A percentile compares a stretch with the other conserved stretches of the same genome.
Conservation (phyloP, 192 early-diverging fungal genomes). For the Linnemannia zychae region DNA sequence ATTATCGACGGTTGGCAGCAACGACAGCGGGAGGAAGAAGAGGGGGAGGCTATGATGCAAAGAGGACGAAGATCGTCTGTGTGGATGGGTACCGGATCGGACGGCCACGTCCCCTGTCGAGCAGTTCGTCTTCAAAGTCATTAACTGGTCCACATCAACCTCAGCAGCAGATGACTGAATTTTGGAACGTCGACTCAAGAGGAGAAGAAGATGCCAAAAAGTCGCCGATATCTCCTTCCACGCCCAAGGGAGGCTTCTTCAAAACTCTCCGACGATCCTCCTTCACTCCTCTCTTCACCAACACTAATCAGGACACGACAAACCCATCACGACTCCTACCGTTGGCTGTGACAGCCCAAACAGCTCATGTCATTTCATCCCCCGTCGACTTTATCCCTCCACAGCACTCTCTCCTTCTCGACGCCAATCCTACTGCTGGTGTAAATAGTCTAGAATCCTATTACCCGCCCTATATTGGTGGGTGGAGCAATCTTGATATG, state of each 20-base stretch:
- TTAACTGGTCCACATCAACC: neutral
- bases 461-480: neutral
- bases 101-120: neutral
- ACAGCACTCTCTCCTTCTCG: neutral
- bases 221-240: neutral
- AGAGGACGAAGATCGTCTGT: neutral
- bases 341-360: neutral
- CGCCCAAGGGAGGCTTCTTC: neutral
- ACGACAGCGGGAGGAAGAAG: too few relatives aligned
- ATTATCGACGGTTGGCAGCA: neutral
- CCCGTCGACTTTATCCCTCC: conserved; percentile 6
- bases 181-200: neutral
- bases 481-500: neutral
- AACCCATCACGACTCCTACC: neutral
- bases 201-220: neutral
- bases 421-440: neutral
- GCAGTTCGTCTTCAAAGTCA: neutral
- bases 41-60: neutral
- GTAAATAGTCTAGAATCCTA: neutral
- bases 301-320: neutral
- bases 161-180: neutral
- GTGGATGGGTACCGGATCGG: conserved; percentile 8
- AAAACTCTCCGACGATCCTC: neutral
- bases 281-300: neutral
- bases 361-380: neutral